These are phyloP conservation scores for Eimeria falciformis DNA, from an alignment of 169 alveolate genomes.

Conservation along the genomic window DNA sequence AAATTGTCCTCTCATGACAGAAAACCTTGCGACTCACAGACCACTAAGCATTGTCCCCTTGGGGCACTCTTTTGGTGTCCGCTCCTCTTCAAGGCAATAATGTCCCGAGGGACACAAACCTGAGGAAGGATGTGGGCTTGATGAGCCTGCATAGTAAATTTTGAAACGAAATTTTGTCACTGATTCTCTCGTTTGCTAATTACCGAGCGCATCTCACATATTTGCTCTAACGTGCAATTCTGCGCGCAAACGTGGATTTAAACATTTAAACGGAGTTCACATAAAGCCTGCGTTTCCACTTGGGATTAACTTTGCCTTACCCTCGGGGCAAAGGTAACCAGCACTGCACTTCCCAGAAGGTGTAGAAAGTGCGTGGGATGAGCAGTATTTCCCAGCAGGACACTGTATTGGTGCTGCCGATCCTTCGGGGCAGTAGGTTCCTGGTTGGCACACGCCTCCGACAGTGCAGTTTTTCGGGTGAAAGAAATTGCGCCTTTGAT, in stretches of 20 bases:
- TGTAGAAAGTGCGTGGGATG: constrained; percentile 21
- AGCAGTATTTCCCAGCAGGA: constrained; percentile 74
- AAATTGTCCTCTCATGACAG: background rate
- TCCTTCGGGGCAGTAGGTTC: constrained; percentile 85
- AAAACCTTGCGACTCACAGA: background rate
- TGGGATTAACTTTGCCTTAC: background rate
- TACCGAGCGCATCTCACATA: too few species aligned
- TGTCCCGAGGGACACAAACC: constrained; percentile 60
- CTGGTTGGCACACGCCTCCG: constrained; percentile 75
- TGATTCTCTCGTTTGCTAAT: too few species aligned
- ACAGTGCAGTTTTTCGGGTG: constrained; percentile 56
- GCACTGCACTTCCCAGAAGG: constrained; percentile 64
- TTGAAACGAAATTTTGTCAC: too few species aligned
- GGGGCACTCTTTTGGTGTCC: background rate
- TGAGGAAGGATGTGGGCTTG: constrained; percentile 51
- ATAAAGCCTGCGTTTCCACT: background rate
- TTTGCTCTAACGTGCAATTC: too few species aligned
- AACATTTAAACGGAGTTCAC: background rate
- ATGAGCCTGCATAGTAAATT: constrained; percentile 20
- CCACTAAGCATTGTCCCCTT: constrained; percentile 36
- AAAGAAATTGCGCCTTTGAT: constrained; percentile 22
- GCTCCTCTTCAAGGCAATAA: constrained; percentile 28
- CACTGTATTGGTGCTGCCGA: constrained; percentile 63
- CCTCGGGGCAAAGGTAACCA: constrained; percentile 69
- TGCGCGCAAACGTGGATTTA: too few species aligned